phyloP scores from a whole-genome alignment of 352 stramenopile species.

The Elongisporangium undulatum region DNA sequence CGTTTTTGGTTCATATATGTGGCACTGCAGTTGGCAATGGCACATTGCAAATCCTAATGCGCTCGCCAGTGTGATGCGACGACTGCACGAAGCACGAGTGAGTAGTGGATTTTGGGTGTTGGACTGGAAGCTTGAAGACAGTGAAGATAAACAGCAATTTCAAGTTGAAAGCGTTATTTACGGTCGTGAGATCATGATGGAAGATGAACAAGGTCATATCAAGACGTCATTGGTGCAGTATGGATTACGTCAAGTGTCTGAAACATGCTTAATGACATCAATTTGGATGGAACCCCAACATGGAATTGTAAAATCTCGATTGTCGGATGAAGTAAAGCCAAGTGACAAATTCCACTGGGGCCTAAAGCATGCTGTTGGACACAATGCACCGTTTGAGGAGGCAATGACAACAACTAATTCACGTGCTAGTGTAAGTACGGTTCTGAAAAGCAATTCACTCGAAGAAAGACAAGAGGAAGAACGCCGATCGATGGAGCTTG shows the following conservation, averaged over 20 bases:
- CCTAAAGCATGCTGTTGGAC: constrained; percentile 63
- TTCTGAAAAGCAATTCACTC: constrained; percentile 7
- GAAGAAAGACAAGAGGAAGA: constrained; percentile 20
- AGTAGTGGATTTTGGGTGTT: constrained; percentile 80
- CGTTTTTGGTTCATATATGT: constrained; percentile 86
- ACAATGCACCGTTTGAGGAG: constrained; percentile 55
- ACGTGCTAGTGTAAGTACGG: background rate
- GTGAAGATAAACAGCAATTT: constrained; percentile 36
- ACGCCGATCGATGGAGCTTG: constrained; percentile 39
- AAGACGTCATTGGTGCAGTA: constrained; percentile 83
- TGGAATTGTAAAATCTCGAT: constrained; percentile 52
- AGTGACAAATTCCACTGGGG: constrained; percentile 66
- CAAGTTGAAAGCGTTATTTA: constrained; percentile 75
- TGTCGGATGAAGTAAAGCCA: constrained; percentile 36
- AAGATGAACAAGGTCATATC: constrained; percentile 66
- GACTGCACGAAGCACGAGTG: constrained; percentile 64
- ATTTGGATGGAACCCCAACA: constrained; percentile 89
- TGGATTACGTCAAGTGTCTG: constrained; percentile 60
- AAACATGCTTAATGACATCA: constrained; percentile 78
- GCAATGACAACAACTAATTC: background rate
- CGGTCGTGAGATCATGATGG: constrained; percentile 78
- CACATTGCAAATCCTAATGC: constrained; percentile 50
- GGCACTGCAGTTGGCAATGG: constrained; percentile 85
- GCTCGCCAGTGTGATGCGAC: constrained; percentile 60
- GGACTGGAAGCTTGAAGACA: constrained; percentile 73